A percentile compares a stretch with the other conserved stretches of the same genome.
Conservation (phyloP, 345 rosid genomes). For the Populus davidiana region DNA sequence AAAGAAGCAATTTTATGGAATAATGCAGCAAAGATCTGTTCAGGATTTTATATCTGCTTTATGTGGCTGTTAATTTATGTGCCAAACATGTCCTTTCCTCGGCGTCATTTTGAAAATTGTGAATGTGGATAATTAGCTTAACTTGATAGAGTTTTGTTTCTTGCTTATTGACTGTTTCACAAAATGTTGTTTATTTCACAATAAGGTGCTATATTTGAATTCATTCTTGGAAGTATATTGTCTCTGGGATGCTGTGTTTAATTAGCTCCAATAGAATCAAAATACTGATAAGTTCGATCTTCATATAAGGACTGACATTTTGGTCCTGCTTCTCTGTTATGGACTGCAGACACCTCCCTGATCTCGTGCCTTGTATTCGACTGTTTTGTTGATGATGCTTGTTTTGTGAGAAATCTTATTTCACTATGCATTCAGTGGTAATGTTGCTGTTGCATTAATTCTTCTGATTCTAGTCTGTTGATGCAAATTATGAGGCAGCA, state of each 20-base stretch:
- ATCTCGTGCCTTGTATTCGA: not conserved
- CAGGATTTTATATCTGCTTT: not conserved
- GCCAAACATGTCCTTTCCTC: not conserved
- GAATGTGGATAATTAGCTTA: not conserved
- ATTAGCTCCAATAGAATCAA: not conserved
- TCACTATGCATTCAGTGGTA: not conserved
- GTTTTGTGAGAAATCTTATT: not conserved
- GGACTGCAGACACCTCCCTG: not conserved
- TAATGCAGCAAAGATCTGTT: not conserved
- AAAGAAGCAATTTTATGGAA: not conserved
- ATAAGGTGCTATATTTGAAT: not conserved
- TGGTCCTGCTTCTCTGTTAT: not conserved
- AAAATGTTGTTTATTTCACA: not conserved
- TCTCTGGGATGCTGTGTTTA: not conserved
- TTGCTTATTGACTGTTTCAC: not conserved
- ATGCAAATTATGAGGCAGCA: not conserved
- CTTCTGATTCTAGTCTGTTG: not conserved
- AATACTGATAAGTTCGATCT: not conserved
- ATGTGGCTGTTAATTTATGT: not conserved
- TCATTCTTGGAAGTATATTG: not conserved
- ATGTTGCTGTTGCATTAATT: not conserved
- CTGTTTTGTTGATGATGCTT: not conserved
- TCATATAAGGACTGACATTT: not conserved
- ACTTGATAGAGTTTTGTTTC: not conserved
- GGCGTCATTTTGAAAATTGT: not conserved